A percentile compares a stretch with the other conserved stretches of the same genome.
phyloP scores from a whole-genome alignment of 2,329 filamentous ascomycete genomes.

The Aspergillus novofumigatus region DNA sequence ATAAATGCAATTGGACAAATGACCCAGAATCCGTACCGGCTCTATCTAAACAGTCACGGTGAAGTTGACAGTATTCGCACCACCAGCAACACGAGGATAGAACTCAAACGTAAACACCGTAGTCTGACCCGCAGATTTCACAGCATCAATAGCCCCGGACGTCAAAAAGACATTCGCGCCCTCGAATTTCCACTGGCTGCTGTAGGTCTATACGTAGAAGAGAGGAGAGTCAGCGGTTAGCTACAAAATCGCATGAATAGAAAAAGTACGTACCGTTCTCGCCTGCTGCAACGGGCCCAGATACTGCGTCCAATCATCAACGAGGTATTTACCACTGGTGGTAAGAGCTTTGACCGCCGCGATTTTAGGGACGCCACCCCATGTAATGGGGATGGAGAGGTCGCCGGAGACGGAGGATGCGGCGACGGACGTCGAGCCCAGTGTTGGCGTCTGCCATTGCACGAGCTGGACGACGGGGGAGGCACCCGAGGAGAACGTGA shows the following conservation, averaged over 20 bases:
- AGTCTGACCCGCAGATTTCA: constrained; percentile 43
- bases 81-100: constrained; percentile 44
- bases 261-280: constrained; percentile 26
- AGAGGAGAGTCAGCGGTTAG: background rate
- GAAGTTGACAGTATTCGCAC: constrained; percentile 48
- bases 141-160: constrained; percentile 42
- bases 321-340: constrained; percentile 47
- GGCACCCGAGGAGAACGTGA: constrained; percentile 52
- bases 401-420: constrained; percentile 35
- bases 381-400: constrained; percentile 50
- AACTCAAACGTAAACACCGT: constrained; percentile 54
- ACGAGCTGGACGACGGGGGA: constrained; percentile 47
- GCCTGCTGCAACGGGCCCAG: constrained; percentile 51
- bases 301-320: constrained; percentile 55
- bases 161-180: constrained; percentile 45
- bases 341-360: constrained; percentile 51
- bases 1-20: no score
- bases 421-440: constrained; percentile 23
- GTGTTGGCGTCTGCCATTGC: constrained; percentile 49
- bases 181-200: constrained; percentile 51
- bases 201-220: constrained; percentile 40
- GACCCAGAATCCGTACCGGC: background rate
- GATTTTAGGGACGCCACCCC: constrained; percentile 47
- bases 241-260: background rate
- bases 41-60: constrained; percentile 39